Base-by-base conservation (phyloP, 108 stramenopile species). In the Conticribra guillardii region DNA sequence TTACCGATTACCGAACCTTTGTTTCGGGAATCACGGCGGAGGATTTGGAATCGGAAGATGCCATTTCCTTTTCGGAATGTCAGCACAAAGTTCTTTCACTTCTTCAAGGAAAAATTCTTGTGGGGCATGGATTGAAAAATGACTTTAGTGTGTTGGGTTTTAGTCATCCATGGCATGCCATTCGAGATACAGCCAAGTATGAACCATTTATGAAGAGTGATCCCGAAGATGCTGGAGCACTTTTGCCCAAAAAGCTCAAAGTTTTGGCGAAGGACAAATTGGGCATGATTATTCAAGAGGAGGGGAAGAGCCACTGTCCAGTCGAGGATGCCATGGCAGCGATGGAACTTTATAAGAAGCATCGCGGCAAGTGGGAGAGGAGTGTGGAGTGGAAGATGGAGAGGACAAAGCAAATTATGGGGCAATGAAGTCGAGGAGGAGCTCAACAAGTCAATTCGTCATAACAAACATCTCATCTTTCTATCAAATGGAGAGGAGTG, bases 121-220 rank as follows among this genome's bases (percentile, higher is more conserved):
- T 99, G 15, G 98, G 98, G 2, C 95, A 99, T 74, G 87, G 84
- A 8, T 74, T 99, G 24, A 74, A 84, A 19, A 94, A 91, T 49
- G 96, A 97, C 64, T 70, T 99, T 32, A 64, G 65, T 22, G 94
- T 80, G 0, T 65, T 98, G 50, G 81, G 86, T 22, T 64, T 97
- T 3, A n/a, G 72, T 27, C 97, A 97, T 79, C 98, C 97, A 1
- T 72, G 74, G 67, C 52, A 73, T 26, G 66, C 83, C 32, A 79
- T 84, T 28, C 75, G 97, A 7, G 98, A 99, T 65, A 92, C 96
- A 3, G 89, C 96, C 18, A 78, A 48, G 33, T 99, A 93, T 60
- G 78, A 81, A 55, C 87, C 86, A n/a, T 85, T 80, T 29, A 79
- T 94, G 90, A 86, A 88, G 37, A 2, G 26, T 17, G 17, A 15